Conservation (phyloP, 2,329 filamentous ascomycete species). For the Stachybotrys elegans region DNA sequence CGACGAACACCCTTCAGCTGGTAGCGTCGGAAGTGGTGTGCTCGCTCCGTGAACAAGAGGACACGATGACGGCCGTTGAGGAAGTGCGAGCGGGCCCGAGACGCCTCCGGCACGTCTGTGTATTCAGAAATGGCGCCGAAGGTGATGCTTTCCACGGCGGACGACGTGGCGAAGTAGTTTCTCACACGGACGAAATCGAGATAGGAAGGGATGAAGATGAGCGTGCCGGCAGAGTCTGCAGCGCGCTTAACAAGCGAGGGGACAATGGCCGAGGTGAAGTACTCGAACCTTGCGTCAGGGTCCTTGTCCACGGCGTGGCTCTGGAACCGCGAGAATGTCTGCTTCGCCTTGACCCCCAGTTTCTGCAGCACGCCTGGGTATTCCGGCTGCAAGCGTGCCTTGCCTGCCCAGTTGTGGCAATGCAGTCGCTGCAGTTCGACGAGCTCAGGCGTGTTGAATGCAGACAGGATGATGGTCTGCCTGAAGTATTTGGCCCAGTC, state of each 20-base stretch:
- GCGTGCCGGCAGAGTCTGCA: slow-evolving; percentile 61
- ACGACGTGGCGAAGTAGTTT: slow-evolving; percentile 80
- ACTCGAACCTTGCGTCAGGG: slow-evolving; percentile 84
- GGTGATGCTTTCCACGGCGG: slow-evolving; percentile 43
- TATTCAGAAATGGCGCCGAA: slow-evolving; percentile 88
- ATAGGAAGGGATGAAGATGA: slow-evolving; percentile 90
- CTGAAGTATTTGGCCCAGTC: slow-evolving; percentile 74
- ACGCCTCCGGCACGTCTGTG: slow-evolving; percentile 69
- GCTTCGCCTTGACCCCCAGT: slow-evolving; percentile 66
- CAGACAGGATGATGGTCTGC: slow-evolving; percentile 77
- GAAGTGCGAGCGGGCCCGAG: slow-evolving; percentile 84
- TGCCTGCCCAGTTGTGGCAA: slow-evolving; percentile 78
- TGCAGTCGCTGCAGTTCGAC: slow-evolving; percentile 71
- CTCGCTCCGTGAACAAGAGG: slow-evolving; percentile 85
- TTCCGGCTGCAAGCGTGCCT: slow-evolving; percentile 64
- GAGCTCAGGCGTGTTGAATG: slow-evolving; percentile 84
- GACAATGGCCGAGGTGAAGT: slow-evolving; percentile 79
- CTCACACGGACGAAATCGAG: slow-evolving; percentile 91
- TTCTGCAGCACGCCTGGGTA: slow-evolving; percentile 71
- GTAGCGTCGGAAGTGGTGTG: slow-evolving; percentile 95
- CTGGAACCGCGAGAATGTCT: slow-evolving; percentile 88
- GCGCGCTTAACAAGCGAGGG: slow-evolving; percentile 66
- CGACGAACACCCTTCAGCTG: slow-evolving; percentile 73
- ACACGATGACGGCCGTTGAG: slow-evolving; percentile 75
- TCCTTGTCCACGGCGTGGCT: slow-evolving; percentile 65